A percentile compares a stretch with the other conserved stretches of the same genome.
Conservation (phyloP, 305 asterid genomes). For the Lippia alba region DNA sequence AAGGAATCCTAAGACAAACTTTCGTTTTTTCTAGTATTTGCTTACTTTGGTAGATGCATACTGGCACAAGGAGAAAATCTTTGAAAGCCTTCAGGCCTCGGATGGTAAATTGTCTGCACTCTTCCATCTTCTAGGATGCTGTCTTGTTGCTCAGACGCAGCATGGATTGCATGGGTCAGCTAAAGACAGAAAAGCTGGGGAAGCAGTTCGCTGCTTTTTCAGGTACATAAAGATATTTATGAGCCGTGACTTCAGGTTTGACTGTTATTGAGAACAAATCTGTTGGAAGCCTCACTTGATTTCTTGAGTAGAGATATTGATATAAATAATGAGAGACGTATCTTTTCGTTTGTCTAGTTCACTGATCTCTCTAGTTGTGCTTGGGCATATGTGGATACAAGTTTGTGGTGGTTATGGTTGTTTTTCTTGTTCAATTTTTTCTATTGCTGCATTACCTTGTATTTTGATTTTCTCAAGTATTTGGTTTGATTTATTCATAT, state of each 20-base stretch:
- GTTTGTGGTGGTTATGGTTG: slow-evolving; percentile 24
- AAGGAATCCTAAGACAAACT: slow-evolving; percentile 46
- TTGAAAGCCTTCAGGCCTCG: slow-evolving; percentile 72
- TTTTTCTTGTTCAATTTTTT: slow-evolving; percentile 16
- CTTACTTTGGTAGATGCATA: slow-evolving; percentile 80
- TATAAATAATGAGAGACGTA: no score
- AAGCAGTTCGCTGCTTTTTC: slow-evolving; percentile 87
- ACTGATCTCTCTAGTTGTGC: slow-evolving; percentile 17
- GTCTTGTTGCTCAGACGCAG: slow-evolving; percentile 85
- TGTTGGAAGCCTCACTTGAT: no score
- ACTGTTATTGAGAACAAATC: neutral
- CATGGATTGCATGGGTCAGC: slow-evolving; percentile 56
- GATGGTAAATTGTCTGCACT: slow-evolving; percentile 67
- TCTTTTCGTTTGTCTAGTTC: neutral
- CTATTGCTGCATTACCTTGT: slow-evolving; percentile 1
- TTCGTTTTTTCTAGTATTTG: slow-evolving; percentile 60
- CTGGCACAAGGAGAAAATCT: slow-evolving; percentile 78
- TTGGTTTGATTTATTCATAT: slow-evolving; percentile 21
- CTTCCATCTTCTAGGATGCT: slow-evolving; percentile 94
- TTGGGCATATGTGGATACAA: slow-evolving; percentile 28
- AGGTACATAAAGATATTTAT: slow-evolving; percentile 50
- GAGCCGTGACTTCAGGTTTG: slow-evolving; percentile 21
- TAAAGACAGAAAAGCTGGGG: slow-evolving; percentile 76
- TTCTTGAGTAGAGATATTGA: no score
- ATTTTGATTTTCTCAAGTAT: slow-evolving; percentile 12